These are phyloP conservation scores for Sicyos baderoa DNA, from an alignment of 306 rosid genomes.

Conservation along the genomic window DNA sequence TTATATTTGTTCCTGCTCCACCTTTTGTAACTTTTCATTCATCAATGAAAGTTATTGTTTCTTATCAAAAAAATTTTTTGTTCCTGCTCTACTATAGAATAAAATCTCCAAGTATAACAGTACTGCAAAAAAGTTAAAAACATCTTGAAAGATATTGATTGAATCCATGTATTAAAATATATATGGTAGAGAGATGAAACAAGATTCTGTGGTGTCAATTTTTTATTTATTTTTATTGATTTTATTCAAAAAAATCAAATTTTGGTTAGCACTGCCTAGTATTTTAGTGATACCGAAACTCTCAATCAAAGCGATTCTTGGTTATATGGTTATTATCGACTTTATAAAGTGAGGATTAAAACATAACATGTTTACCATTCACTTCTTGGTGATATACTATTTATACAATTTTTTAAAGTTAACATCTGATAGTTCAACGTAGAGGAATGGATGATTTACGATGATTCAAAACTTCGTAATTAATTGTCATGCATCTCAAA, in stretches of 20 bases:
- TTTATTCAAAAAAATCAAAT: too few species aligned
- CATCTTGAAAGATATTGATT: background rate
- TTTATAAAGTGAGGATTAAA: background rate
- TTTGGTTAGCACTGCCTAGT: background rate
- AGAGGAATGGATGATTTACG: background rate
- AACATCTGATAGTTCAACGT: background rate
- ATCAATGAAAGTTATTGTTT: too few species aligned
- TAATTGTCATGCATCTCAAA: background rate
- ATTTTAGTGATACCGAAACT: slow-evolving; percentile 9
- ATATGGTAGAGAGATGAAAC: background rate
- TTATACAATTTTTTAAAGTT: background rate
- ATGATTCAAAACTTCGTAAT: background rate
- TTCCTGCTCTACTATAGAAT: slow-evolving; percentile 26
- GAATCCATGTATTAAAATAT: background rate
- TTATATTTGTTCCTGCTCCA: too few species aligned
- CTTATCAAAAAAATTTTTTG: too few species aligned
- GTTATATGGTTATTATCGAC: background rate
- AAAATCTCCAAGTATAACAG: background rate
- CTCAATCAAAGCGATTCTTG: background rate
- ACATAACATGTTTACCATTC: background rate
- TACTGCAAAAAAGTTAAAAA: background rate
- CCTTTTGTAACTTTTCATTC: too few species aligned
- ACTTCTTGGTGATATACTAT: background rate
- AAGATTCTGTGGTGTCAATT: background rate
- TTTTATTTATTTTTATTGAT: background rate